A percentile compares a stretch with the other conserved stretches of the same genome.
phyloP scores from a whole-genome alignment of 2,329 filamentous ascomycete genomes.

The Clarireedia hainanense region DNA sequence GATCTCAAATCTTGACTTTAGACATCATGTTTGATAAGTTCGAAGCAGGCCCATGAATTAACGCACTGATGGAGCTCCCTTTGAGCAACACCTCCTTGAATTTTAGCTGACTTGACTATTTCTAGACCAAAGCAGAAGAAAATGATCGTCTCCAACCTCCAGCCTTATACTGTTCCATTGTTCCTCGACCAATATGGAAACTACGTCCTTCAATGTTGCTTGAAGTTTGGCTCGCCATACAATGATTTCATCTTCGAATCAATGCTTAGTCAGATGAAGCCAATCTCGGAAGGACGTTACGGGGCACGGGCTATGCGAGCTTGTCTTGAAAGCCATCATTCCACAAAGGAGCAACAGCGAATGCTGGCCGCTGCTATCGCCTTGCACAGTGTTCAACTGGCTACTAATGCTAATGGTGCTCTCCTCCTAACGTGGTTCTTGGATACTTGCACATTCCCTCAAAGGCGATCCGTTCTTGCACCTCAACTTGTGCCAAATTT shows the following conservation, averaged over 20 bases:
- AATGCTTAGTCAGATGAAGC: conserved; percentile 92
- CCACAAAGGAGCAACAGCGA: conserved; percentile 89
- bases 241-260: conserved; percentile 98
- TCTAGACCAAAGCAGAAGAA: conserved; percentile 67
- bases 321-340: conserved; percentile 90
- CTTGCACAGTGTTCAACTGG: conserved; percentile 92
- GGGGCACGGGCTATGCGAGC: conserved; percentile 94
- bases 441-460: conserved; percentile 93
- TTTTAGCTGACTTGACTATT: too few relatives aligned
- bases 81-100: too few relatives aligned
- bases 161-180: conserved; percentile 78
- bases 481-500: conserved; percentile 88
- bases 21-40: too few relatives aligned
- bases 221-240: conserved; percentile 81
- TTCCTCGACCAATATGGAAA: conserved; percentile 98
- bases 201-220: conserved; percentile 93
- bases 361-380: conserved; percentile 92
- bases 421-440: conserved; percentile 94
- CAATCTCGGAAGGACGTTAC: conserved; percentile 85
- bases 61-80: too few relatives aligned
- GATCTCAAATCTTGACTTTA: too few relatives aligned
- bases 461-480: conserved; percentile 82
- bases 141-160: conserved; percentile 75
- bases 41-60: too few relatives aligned
- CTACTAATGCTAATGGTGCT: conserved; percentile 92